Evolutionary conservation across 2,329 filamentous ascomycete species (phyloP), one percentile per base, ranked within the genome.

Genomic region (Fusarium palustre): DNA sequence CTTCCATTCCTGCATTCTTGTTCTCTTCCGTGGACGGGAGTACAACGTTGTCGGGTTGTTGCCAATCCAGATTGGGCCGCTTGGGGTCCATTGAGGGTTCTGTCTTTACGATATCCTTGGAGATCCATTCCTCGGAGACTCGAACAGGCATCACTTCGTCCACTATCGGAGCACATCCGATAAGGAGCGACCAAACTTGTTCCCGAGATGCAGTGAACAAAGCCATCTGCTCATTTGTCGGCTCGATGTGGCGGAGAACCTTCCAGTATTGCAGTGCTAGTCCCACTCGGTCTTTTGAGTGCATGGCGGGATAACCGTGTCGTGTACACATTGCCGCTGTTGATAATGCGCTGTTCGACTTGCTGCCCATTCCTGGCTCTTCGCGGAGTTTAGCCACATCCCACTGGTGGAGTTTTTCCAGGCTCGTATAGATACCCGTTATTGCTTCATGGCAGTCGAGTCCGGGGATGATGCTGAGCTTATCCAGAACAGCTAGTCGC

Each of bases 381-480:
- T 85, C 82, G 12, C 84, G 84, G 31, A 90, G 77, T 66, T 83
- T 86, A 58, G 86, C 83, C 64, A 90, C 81, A 75, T 96, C 92
- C 83, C 92, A 91, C 46, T 88, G 83, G 74, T 92, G 88, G n/a
- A 97, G 80, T 70, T 85, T 89, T 62, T 86, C 83, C 63, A 96
- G 81, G 74, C 91, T 92, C 59, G 86, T 86, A 76, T 91, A 92
- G 8, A 97, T 83, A 5, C 92, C 92, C 6, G 88, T 88, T 45
- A 95, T 83, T 1, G 92, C 92, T 76, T 93, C 91, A 76, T 92
- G 91, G 76, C 92, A 92, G 72, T 92, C 92, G 10, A 95, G 83
- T 7, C 87, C 86, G 2, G 88, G 89, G 31, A 86, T 82, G 24
- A 88, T 85, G 77, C 92, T 93, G 54, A 95, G 84, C 71, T 88